Conservation (phyloP, 129 eudicot species). For the Kitagawia praeruptora region DNA sequence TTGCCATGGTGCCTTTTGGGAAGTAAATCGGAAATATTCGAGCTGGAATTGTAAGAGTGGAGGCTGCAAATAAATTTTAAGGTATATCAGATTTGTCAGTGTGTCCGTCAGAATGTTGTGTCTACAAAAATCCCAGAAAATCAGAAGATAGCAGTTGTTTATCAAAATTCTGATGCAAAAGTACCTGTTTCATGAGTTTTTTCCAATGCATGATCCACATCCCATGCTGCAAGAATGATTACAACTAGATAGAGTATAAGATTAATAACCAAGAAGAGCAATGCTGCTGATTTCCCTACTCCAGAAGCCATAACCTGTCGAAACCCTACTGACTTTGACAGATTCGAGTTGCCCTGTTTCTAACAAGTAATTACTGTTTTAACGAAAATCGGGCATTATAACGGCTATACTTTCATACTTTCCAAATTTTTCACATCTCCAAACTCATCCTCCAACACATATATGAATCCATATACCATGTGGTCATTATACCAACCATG, state of each 20-base stretch:
- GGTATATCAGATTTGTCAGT: background rate
- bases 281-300: slow-evolving; percentile 57
- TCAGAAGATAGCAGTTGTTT: background rate
- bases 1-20: slow-evolving; percentile 85
- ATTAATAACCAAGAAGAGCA: slow-evolving; percentile 44
- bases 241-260: slow-evolving; percentile 57
- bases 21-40: slow-evolving; percentile 72
- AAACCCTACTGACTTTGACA: too few species aligned
- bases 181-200: slow-evolving; percentile 55
- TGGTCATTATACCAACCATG: too few species aligned
- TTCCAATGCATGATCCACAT: slow-evolving; percentile 71
- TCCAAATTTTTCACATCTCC: too few species aligned
- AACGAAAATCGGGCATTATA: too few species aligned
- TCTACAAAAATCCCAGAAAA: background rate
- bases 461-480: too few species aligned
- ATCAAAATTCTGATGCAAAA: background rate
- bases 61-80: slow-evolving; percentile 41
- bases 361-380: too few species aligned
- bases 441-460: too few species aligned
- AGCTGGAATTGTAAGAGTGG: slow-evolving; percentile 56
- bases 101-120: background rate
- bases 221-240: slow-evolving; percentile 59
- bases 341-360: too few species aligned
- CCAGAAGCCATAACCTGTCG: slow-evolving; percentile 57
- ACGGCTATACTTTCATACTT: too few species aligned